Conservation (phyloP, 768 basidiomycete genomes). For the Russula abietina region DNA sequence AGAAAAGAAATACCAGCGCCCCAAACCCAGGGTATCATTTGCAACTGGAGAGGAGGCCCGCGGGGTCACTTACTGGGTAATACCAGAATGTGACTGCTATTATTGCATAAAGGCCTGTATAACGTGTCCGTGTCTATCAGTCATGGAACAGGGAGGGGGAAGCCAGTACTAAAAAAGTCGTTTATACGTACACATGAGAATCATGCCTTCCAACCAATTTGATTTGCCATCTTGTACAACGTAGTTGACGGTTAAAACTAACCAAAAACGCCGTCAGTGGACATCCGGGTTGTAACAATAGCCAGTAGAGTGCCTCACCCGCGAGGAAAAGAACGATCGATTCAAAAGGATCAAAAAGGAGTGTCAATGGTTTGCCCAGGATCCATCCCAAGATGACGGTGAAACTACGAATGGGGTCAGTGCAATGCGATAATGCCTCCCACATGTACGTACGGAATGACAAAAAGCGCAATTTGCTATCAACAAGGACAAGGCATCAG, state of each 20-base stretch:
- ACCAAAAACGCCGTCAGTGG: neutral
- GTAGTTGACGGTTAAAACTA: conserved; percentile 80
- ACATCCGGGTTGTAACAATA: neutral
- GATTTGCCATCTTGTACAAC: conserved; percentile 76
- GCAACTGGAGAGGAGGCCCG: conserved; percentile 16
- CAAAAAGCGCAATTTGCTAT: conserved; percentile 78
- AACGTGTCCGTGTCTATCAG: neutral
- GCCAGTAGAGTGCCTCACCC: conserved; percentile 29
- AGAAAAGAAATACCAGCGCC: neutral
- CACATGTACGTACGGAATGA: conserved; percentile 64
- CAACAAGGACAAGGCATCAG: neutral
- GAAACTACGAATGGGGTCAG: conserved; percentile 40
- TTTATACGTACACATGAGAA: conserved; percentile 53
- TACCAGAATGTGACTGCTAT: conserved; percentile 69
- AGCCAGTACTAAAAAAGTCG: neutral
- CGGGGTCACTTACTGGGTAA: conserved; percentile 33
- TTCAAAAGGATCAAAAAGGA: conserved; percentile 47
- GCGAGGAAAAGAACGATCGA: conserved; percentile 41
- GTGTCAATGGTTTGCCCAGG: conserved; percentile 68
- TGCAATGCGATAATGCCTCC: neutral
- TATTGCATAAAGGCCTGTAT: conserved; percentile 61
- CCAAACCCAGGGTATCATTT: neutral
- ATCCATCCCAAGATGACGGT: conserved; percentile 76
- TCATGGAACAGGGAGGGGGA: neutral
- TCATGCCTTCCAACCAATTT: conserved; percentile 78